phyloP scores from a whole-genome alignment of 345 rosid genomes.

The Zanthoxylum bungeanum region DNA sequence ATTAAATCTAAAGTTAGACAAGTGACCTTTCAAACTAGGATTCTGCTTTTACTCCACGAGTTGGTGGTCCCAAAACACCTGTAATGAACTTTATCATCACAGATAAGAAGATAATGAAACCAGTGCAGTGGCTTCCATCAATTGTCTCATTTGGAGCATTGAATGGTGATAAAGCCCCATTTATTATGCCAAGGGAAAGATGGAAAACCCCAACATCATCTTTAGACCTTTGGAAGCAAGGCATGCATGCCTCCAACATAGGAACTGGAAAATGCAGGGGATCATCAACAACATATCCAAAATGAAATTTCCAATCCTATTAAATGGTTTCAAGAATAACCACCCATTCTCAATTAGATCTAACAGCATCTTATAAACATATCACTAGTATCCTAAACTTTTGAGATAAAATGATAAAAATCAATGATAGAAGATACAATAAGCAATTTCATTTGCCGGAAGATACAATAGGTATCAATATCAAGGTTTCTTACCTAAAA shows the following conservation, averaged over 20 bases:
- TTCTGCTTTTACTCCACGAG: not conserved
- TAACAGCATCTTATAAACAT: not conserved
- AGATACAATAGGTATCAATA: not conserved
- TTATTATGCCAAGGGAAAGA: conserved; percentile 20
- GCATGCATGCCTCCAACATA: conserved; percentile 34
- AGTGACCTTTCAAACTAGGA: conserved; percentile 8
- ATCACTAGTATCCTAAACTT: not conserved
- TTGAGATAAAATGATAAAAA: not conserved
- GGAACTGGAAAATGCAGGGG: conserved; percentile 54
- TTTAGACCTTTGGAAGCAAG: conserved; percentile 44
- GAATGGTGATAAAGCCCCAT: conserved; percentile 27
- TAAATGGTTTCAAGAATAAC: conserved; percentile 7
- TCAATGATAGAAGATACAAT: not conserved
- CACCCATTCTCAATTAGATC: conserved; percentile 2
- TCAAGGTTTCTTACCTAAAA: conserved; percentile 1
- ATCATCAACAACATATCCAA: conserved; percentile 31
- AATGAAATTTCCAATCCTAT: conserved; percentile 15
- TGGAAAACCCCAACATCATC: conserved; percentile 27
- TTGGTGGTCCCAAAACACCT: conserved; percentile 12
- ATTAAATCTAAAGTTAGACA: not conserved
- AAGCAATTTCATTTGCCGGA: not conserved
- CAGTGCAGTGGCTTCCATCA: conserved; percentile 11
- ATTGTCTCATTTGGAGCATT: conserved; percentile 16
- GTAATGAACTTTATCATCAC: conserved; percentile 17
- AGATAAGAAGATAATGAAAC: not conserved